Percentiles rank a stretch among this genome's conserved stretches.
Evolutionary conservation across 2,329 filamentous ascomycete species (phyloP).

Genomic region (Metarhizium humberi): DNA sequence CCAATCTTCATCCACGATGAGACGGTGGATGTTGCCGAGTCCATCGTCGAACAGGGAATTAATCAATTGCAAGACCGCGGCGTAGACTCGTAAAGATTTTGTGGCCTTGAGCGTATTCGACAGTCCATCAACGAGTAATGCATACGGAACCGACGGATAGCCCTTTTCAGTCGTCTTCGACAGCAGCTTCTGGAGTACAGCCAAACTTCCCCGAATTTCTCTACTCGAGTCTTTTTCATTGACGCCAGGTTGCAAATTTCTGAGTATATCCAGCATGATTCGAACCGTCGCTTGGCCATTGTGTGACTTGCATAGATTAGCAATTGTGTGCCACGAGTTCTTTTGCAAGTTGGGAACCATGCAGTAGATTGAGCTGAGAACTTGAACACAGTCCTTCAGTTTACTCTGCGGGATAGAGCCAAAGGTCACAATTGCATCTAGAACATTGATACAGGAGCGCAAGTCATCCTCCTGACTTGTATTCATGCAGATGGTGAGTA

Average conservation of each 20-base stretch:
- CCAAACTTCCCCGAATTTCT: slow-evolving; percentile 53
- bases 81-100: slow-evolving; percentile 34
- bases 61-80: slow-evolving; percentile 40
- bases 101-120: slow-evolving; percentile 37
- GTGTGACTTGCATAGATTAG: slow-evolving; percentile 64
- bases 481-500: slow-evolving; percentile 58
- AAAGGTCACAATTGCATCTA: slow-evolving; percentile 64
- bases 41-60: slow-evolving; percentile 46
- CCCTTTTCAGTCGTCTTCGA: slow-evolving; percentile 49
- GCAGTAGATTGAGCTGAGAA: slow-evolving; percentile 64
- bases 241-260: slow-evolving; percentile 34
- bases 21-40: slow-evolving; percentile 40
- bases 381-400: slow-evolving; percentile 56
- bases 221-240: slow-evolving; percentile 42
- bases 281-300: slow-evolving; percentile 61
- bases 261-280: slow-evolving; percentile 53
- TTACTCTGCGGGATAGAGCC: slow-evolving; percentile 56
- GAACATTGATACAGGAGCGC: slow-evolving; percentile 54
- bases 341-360: slow-evolving; percentile 52
- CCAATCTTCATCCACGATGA: slow-evolving; percentile 60
- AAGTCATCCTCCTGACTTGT: slow-evolving; percentile 59
- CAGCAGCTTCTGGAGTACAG: slow-evolving; percentile 54
- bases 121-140: slow-evolving; percentile 48
- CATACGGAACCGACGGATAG: slow-evolving; percentile 50
- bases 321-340: slow-evolving; percentile 60